Conservation (phyloP, 2,329 filamentous ascomycete genomes). For the Aspergillus arachidicola region DNA sequence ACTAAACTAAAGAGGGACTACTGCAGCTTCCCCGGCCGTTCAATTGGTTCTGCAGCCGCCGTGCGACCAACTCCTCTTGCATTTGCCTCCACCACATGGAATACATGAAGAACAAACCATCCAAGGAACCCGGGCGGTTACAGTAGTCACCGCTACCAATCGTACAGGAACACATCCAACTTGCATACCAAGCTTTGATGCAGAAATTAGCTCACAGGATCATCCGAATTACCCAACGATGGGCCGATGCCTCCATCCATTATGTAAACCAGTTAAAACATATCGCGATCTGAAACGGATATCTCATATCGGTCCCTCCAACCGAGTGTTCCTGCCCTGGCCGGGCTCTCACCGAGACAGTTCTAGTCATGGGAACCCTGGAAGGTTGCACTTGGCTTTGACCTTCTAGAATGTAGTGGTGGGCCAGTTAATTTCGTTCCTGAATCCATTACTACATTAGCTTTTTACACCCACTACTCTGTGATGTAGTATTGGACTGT, state of each 20-base stretch:
- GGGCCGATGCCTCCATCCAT: neutral
- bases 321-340: neutral
- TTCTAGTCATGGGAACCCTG: neutral
- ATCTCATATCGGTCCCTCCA: neutral
- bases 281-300: neutral
- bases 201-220: constrained; percentile 1
- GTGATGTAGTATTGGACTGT: neutral
- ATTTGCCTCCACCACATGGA: neutral
- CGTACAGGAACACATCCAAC: neutral
- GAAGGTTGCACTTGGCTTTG: neutral
- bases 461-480: neutral
- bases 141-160: neutral
- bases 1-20: neutral
- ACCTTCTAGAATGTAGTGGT: neutral
- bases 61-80: neutral
- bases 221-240: neutral
- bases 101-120: neutral
- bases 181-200: neutral
- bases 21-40: neutral
- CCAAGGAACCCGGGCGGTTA: neutral
- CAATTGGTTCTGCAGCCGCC: neutral
- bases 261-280: neutral
- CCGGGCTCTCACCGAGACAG: neutral
- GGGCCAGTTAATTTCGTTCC: neutral
- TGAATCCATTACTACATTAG: neutral